Percentiles rank a stretch among this genome's conserved stretches.
Evolutionary conservation across 495 filamentous ascomycete genomes (phyloP).

Genomic region (Glonium stellatum): DNA sequence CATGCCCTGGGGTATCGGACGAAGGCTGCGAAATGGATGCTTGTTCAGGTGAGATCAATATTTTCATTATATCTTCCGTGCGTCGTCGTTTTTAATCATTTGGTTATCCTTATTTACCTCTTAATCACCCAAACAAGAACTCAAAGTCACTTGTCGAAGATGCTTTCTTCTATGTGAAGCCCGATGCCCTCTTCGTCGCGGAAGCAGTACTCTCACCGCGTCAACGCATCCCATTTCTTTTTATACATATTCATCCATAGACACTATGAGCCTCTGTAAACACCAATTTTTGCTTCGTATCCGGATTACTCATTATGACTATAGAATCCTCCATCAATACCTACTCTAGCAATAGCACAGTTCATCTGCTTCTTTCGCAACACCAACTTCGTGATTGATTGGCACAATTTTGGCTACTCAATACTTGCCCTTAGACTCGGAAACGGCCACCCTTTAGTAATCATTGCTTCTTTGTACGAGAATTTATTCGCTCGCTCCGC

Average conservation of each 20-base stretch:
- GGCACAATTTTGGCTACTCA: slow-evolving; percentile 99
- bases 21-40: slow-evolving; percentile 66
- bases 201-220: neutral
- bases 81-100: no score
- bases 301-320: neutral
- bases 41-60: slow-evolving; percentile 57
- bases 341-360: slow-evolving; percentile 69
- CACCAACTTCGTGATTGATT: slow-evolving; percentile 82
- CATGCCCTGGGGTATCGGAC: slow-evolving; percentile 65
- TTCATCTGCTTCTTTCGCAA: slow-evolving; percentile 70
- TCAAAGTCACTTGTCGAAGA: no score
- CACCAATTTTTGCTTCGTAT: no score
- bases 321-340: slow-evolving; percentile 92
- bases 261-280: no score
- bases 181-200: no score
- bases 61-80: neutral
- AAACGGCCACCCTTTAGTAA: slow-evolving; percentile 64
- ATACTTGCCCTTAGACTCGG: slow-evolving; percentile 69
- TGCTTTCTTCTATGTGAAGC: no score
- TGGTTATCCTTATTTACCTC: no score
- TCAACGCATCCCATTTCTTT: neutral
- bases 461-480: slow-evolving; percentile 70
- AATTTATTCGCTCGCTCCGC: slow-evolving; percentile 59
- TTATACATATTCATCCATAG: neutral
- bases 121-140: no score